Percentiles rank a stretch among this genome's conserved stretches.
Conservation (phyloP, 495 filamentous ascomycete species). For the Annulohypoxylon bovei region DNA sequence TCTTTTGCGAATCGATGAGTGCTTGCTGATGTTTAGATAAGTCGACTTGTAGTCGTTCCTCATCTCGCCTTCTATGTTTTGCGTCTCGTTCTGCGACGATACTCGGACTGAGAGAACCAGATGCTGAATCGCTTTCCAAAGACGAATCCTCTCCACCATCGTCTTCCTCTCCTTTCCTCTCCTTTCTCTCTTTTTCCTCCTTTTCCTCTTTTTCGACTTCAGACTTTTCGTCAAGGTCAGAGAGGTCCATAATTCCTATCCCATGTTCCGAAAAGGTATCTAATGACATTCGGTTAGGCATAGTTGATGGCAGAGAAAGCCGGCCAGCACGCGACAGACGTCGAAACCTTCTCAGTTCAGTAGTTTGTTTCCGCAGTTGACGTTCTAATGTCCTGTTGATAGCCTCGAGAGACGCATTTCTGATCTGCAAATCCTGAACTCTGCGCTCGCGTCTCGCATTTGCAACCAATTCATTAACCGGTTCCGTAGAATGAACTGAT, state of each 20-base stretch:
- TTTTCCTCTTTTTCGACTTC: constrained; percentile 47
- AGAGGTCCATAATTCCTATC: constrained; percentile 48
- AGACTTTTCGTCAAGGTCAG: constrained; percentile 63
- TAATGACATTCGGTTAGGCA: constrained; percentile 41
- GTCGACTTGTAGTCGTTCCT: constrained; percentile 81
- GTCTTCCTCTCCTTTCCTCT: constrained; percentile 46
- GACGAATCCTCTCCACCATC: constrained; percentile 54
- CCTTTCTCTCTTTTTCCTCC: constrained; percentile 34
- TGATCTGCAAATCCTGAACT: constrained; percentile 97
- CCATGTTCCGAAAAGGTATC: constrained; percentile 42
- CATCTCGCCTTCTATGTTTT: constrained; percentile 68
- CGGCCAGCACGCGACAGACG: constrained; percentile 81
- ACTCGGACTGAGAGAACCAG: constrained; percentile 59
- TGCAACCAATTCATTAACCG: constrained; percentile 73
- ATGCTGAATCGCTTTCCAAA: constrained; percentile 53
- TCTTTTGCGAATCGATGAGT: constrained; percentile 86
- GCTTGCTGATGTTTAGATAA: constrained; percentile 88
- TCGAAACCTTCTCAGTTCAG: constrained; percentile 84
- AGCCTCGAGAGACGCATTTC: constrained; percentile 93
- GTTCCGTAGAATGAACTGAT: constrained; percentile 57
- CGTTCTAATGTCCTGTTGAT: constrained; percentile 94
- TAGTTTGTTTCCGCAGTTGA: constrained; percentile 88
- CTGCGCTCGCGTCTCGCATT: constrained; percentile 93
- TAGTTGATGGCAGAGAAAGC: constrained; percentile 60
- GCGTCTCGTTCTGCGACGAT: constrained; percentile 56